Evolutionary conservation across 495 filamentous ascomycete genomes (phyloP).

Genomic region (Oidiodendron maius): DNA sequence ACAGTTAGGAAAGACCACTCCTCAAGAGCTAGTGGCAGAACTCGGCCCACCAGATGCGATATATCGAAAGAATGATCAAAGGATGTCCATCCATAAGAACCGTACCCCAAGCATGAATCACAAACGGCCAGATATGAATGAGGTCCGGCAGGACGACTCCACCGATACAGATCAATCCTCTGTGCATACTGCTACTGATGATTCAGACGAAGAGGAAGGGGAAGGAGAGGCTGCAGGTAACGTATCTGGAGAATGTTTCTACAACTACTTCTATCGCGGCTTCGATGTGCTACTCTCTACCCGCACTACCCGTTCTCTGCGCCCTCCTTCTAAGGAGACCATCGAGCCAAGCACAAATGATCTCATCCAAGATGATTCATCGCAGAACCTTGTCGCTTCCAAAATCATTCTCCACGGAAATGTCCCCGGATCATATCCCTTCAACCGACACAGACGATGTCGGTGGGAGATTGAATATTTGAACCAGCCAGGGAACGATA

Average conservation of each 20-base stretch:
- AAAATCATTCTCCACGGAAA: slow-evolving; percentile 92
- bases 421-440: slow-evolving; percentile 90
- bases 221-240: slow-evolving; percentile 38
- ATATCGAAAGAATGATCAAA: slow-evolving; percentile 86
- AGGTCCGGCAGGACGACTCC: slow-evolving; percentile 42
- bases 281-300: slow-evolving; percentile 90
- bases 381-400: slow-evolving; percentile 68
- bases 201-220: slow-evolving; percentile 62
- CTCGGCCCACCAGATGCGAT: slow-evolving; percentile 94
- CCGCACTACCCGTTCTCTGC: slow-evolving; percentile 54
- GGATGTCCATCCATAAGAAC: slow-evolving; percentile 80
- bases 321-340: slow-evolving; percentile 47
- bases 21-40: slow-evolving; percentile 84
- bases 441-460: slow-evolving; percentile 87
- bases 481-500: slow-evolving; percentile 11
- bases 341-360: slow-evolving; percentile 3
- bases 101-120: slow-evolving; percentile 26
- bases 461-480: slow-evolving; percentile 76
- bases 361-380: slow-evolving; percentile 21
- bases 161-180: slow-evolving; percentile 84
- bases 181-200: slow-evolving; percentile 68
- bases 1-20: slow-evolving; percentile 71
- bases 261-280: slow-evolving; percentile 93
- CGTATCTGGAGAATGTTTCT: slow-evolving; percentile 73
- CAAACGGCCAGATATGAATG: slow-evolving; percentile 38